A percentile compares a stretch with the other conserved stretches of the same genome.
Conservation (phyloP, 108 stramenopile species). For the Chaetoceros tenuissimus region DNA sequence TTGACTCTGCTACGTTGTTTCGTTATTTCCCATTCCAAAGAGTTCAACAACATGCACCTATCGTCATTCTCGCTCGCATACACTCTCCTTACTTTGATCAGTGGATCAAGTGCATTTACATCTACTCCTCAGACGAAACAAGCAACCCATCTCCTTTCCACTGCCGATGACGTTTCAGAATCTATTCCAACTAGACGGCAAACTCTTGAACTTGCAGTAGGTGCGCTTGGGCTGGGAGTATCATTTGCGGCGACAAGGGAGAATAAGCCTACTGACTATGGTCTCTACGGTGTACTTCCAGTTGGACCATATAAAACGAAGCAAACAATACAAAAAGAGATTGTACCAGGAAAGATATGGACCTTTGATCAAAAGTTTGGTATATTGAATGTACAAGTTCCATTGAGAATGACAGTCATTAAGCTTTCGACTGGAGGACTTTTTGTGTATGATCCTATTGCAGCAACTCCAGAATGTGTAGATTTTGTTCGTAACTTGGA, state of each 20-base stretch:
- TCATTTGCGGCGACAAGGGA: constrained; percentile 60
- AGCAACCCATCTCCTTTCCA: no score
- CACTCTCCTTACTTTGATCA: no score
- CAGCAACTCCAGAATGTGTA: constrained; percentile 79
- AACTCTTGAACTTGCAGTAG: constrained; percentile 43
- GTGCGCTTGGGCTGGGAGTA: constrained; percentile 46
- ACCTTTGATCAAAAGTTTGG: constrained; percentile 94
- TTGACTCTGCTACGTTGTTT: no score
- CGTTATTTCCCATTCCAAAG: no score
- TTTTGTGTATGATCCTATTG: constrained; percentile 87
- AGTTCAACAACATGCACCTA: no score
- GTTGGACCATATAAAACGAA: constrained; percentile 87
- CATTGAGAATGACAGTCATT: constrained; percentile 79
- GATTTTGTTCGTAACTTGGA: constrained; percentile 45
- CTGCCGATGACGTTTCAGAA: background rate
- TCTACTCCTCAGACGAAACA: no score
- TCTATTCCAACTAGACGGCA: constrained; percentile 31
- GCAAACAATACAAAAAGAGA: constrained; percentile 66
- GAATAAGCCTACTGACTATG: constrained; percentile 66
- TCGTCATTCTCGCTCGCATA: no score
- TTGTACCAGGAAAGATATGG: constrained; percentile 78
- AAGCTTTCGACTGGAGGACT: constrained; percentile 66
- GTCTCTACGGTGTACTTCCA: constrained; percentile 83
- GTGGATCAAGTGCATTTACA: no score
- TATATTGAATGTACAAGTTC: constrained; percentile 90